Conservation (phyloP, 176 grass and related monocot species). For the Elaeis guineensis region DNA sequence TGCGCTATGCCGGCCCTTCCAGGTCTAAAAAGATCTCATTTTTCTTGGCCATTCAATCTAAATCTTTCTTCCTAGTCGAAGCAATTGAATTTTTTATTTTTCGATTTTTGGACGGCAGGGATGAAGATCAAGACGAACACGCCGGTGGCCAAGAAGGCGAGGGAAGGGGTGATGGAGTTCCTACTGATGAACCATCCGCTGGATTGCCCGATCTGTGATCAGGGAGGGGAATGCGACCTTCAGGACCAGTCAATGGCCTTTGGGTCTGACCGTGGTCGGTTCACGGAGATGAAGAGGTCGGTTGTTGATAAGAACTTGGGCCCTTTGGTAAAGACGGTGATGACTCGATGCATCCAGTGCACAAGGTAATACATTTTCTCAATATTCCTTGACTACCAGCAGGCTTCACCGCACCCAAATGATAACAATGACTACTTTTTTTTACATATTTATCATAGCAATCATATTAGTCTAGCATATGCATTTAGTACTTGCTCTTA, state of each 20-base stretch:
- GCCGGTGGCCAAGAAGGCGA: conserved; percentile 90
- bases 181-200: conserved; percentile 92
- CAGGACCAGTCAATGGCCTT: conserved; percentile 99
- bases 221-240: conserved; percentile 92
- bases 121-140: conserved; percentile 99
- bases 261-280: conserved; percentile 84
- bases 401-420: no score
- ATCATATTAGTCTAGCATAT: no score
- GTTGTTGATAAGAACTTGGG: conserved; percentile 98
- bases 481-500: no score
- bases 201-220: conserved; percentile 96
- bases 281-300: conserved; percentile 96
- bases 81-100: background rate
- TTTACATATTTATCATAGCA: no score
- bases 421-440: no score
- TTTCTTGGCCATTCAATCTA: background rate
- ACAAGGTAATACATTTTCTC: conserved; percentile 55
- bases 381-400: background rate
- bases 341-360: conserved; percentile 99
- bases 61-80: background rate
- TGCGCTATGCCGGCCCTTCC: conserved; percentile 96
- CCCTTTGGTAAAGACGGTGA: conserved; percentile 94
- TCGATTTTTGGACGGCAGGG: conserved; percentile 30
- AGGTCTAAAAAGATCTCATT: conserved; percentile 29
- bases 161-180: conserved; percentile 99